Evolutionary conservation across 1,284 basidiomycete genomes (phyloP).

Genomic region (Phylloporus sp.): DNA sequence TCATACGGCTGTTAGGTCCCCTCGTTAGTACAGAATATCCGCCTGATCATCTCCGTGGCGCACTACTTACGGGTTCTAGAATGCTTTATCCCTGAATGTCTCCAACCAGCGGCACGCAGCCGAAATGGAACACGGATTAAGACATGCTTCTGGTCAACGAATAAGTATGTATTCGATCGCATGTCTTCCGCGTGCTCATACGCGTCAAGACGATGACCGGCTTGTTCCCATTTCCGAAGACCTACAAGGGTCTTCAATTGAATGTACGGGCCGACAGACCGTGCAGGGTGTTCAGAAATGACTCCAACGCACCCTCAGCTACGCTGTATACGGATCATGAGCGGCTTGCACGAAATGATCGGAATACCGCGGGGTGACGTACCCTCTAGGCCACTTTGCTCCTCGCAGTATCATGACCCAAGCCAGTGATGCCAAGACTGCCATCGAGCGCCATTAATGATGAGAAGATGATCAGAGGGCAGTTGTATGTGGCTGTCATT

Average conservation of each 20-base stretch:
- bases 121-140: neutral
- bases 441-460: neutral
- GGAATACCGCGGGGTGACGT: neutral
- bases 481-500: neutral
- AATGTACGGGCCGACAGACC: neutral
- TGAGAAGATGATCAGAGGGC: neutral
- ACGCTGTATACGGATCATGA: neutral
- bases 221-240: neutral
- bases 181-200: neutral
- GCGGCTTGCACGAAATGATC: neutral
- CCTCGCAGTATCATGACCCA: neutral
- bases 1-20: neutral
- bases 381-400: neutral
- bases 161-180: neutral
- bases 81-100: neutral
- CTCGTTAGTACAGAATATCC: neutral
- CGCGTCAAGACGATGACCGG: neutral
- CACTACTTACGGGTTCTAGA: no score
- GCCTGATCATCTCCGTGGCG: neutral
- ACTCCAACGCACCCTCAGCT: neutral
- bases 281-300: neutral
- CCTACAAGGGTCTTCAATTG: constrained; percentile 1
- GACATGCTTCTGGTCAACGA: neutral
- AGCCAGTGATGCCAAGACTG: neutral
- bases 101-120: neutral